Percentiles rank a stretch among this genome's conserved stretches.
Conservation (phyloP, 306 rosid species). For the Inga leiocalycina region DNA sequence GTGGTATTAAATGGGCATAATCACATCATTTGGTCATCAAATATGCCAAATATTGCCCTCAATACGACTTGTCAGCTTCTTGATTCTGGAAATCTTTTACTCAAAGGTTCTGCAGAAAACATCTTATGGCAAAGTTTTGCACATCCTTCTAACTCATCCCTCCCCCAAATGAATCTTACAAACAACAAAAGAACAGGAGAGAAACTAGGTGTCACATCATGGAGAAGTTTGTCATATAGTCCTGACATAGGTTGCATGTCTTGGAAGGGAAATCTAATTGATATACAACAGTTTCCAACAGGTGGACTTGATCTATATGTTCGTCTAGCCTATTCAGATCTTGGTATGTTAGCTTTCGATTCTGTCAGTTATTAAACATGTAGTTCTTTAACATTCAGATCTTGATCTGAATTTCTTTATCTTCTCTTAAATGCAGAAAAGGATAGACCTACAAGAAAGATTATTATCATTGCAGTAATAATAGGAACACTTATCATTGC, state of each 20-base stretch:
- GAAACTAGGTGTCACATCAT: not conserved
- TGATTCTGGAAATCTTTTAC: slow-evolving; percentile 31
- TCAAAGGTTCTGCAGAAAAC: not conserved
- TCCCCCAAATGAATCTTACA: not conserved
- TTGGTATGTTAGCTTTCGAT: slow-evolving; percentile 17
- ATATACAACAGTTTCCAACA: slow-evolving; percentile 13
- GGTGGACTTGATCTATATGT: slow-evolving; percentile 35
- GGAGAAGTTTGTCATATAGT: not conserved
- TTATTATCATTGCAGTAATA: slow-evolving; percentile 5
- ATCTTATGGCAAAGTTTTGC: slow-evolving; percentile 16
- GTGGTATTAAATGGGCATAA: not conserved
- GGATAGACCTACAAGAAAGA: not conserved
- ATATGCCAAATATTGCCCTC: not conserved
- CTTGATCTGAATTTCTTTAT: not conserved
- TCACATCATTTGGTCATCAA: not conserved
- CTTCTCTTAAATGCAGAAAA: not conserved
- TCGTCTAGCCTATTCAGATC: slow-evolving; percentile 31
- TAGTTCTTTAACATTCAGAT: not conserved
- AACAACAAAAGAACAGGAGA: not conserved
- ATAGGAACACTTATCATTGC: slow-evolving; percentile 15
- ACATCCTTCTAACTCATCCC: not conserved
- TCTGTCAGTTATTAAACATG: not conserved
- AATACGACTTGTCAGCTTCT: slow-evolving; percentile 31
- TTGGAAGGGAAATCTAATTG: slow-evolving; percentile 28
- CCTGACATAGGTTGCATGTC: slow-evolving; percentile 34